Percentiles rank a stretch among this genome's conserved stretches.
phyloP scores from a whole-genome alignment of 768 basidiomycete species.

The Suillus spraguei region DNA sequence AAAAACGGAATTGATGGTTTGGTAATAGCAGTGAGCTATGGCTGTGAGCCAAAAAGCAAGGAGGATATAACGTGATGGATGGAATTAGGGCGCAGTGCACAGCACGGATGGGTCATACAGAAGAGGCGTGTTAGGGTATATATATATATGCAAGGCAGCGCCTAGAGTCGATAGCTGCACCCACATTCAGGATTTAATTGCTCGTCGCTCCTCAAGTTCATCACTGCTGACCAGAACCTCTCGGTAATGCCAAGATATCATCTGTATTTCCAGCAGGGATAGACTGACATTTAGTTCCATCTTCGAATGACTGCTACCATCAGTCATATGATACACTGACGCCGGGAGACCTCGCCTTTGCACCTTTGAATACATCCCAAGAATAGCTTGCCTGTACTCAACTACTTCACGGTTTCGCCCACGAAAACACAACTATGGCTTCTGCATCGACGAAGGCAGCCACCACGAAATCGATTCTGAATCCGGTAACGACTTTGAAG shows the following conservation, averaged over 20 bases:
- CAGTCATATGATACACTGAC: not conserved
- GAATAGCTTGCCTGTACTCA: not conserved
- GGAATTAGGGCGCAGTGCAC: not conserved
- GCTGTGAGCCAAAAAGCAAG: too few species aligned
- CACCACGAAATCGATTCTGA: not conserved
- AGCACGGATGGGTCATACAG: too few species aligned
- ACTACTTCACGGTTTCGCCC: not conserved
- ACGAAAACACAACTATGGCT: not conserved
- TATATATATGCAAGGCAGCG: too few species aligned
- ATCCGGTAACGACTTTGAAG: not conserved
- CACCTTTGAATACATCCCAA: not conserved
- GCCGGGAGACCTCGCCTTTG: not conserved
- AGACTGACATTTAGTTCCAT: not conserved
- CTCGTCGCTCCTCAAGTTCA: too few species aligned
- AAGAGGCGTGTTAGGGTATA: too few species aligned
- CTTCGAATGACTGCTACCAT: not conserved
- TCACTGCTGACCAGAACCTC: too few species aligned
- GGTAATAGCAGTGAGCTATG: too few species aligned
- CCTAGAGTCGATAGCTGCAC: too few species aligned
- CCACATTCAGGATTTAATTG: too few species aligned
- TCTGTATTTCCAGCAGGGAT: not conserved
- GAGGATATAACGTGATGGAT: not conserved
- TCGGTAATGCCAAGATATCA: too few species aligned
- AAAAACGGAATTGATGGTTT: too few species aligned
- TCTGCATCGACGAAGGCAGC: not conserved